These are phyloP conservation scores for Pelargonium fulgidum DNA, from an alignment of 441 rosid species.

Conservation along the genomic window DNA sequence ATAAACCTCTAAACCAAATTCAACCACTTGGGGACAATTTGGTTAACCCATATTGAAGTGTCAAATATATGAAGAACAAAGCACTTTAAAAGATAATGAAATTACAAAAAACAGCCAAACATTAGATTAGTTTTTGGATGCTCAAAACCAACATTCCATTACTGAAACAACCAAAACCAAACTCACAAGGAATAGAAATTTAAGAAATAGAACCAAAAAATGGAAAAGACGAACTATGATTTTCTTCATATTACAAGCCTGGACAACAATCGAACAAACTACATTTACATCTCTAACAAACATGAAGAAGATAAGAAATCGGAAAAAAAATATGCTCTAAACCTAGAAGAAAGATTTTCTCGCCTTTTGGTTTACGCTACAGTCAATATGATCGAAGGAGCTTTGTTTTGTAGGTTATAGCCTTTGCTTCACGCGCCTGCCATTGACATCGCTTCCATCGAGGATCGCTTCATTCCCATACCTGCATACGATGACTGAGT, in stretches of 20 bases:
- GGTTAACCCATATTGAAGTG: too few species aligned
- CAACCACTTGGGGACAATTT: too few species aligned
- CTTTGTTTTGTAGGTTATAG: conserved; percentile 25
- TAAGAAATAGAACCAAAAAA: background rate
- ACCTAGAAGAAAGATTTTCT: conserved; percentile 25
- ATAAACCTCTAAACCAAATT: too few species aligned
- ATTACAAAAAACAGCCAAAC: too few species aligned
- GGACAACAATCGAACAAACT: conserved; percentile 17
- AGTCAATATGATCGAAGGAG: conserved; percentile 11
- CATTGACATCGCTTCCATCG: conserved; percentile 73
- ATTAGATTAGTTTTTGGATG: too few species aligned
- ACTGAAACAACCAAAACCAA: too few species aligned
- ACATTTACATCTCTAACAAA: conserved; percentile 20
- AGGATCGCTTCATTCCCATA: conserved; percentile 46
- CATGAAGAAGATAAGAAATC: conserved; percentile 25
- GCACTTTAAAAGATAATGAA: too few species aligned
- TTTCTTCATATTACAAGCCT: conserved; percentile 11
- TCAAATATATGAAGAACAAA: too few species aligned
- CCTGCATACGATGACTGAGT: conserved; percentile 39
- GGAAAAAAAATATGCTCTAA: conserved; percentile 27
- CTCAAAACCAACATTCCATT: too few species aligned
- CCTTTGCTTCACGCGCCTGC: conserved; percentile 95
- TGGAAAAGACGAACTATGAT: background rate
- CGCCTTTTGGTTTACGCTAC: conserved; percentile 16
- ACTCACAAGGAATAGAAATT: too few species aligned